These are phyloP conservation scores for Alloascoidea hylecoeti DNA, from an alignment of 805 yeast genomes.

Conservation along the genomic window DNA sequence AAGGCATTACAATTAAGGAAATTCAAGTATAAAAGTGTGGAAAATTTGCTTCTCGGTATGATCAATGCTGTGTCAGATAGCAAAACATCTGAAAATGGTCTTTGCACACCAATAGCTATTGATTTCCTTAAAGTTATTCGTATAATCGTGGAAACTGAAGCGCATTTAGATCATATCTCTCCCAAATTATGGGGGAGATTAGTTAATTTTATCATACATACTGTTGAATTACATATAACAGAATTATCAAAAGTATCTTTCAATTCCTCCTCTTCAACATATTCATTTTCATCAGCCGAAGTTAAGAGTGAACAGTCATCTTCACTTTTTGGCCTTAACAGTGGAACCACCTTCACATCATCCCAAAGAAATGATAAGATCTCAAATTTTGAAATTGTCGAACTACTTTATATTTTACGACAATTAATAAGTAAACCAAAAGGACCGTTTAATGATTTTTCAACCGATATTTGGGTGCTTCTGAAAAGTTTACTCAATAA, in stretches of 20 bases:
- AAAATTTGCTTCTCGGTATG: background rate
- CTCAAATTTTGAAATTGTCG: background rate
- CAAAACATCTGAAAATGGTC: background rate
- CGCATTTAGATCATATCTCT: background rate
- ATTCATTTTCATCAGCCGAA: background rate
- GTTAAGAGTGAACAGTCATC: background rate
- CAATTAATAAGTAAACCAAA: background rate
- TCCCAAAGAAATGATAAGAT: background rate
- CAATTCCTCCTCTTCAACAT: background rate
- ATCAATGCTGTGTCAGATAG: background rate
- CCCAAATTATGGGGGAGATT: background rate
- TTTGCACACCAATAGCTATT: background rate
- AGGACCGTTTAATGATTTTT: background rate
- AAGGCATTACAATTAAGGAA: background rate
- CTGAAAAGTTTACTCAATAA: background rate
- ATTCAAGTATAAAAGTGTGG: background rate
- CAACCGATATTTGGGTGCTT: background rate
- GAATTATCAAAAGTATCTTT: background rate
- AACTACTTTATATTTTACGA: background rate
- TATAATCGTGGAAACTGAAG: background rate
- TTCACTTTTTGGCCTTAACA: background rate
- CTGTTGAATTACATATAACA: background rate
- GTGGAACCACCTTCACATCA: background rate
- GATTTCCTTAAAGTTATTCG: background rate
- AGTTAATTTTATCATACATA: background rate